Evolutionary conservation across 2,329 filamentous ascomycete species (phyloP).

Genomic region (Leptographium wingfieldii): DNA sequence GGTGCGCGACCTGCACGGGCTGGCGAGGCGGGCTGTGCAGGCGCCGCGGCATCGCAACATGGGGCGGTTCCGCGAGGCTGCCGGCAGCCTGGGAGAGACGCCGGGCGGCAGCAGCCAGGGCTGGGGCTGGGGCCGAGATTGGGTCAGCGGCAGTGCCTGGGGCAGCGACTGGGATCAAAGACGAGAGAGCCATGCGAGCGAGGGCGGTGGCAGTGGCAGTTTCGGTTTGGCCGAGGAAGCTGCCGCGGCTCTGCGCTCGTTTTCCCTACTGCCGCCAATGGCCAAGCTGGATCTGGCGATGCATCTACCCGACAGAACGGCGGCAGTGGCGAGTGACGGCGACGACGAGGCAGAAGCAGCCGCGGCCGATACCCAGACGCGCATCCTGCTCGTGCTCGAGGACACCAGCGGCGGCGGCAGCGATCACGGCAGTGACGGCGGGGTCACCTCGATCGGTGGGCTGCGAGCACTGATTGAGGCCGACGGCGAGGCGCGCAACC

Average conservation of each 20-base stretch:
- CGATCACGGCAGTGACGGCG: constrained; percentile 7
- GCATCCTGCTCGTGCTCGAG: constrained; percentile 25
- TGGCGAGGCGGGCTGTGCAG: constrained; percentile 16
- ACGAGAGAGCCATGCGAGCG: too few relatives aligned
- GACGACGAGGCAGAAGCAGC: constrained; percentile 8
- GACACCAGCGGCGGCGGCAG: constrained; percentile 18
- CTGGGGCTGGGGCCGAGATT: background rate
- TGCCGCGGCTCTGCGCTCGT: constrained; percentile 12
- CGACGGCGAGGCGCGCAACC: constrained; percentile 29
- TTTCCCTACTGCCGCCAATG: constrained; percentile 21
- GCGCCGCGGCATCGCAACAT: constrained; percentile 21
- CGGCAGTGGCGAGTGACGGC: background rate
- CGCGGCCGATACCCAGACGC: constrained; percentile 11
- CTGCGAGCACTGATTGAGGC: constrained; percentile 26
- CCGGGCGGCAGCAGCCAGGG: background rate
- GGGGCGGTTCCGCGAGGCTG: constrained; percentile 18
- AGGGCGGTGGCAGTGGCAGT: background rate
- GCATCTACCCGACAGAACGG: constrained; percentile 8
- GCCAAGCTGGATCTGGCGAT: constrained; percentile 14
- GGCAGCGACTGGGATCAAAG: too few relatives aligned
- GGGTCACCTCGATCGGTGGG: constrained; percentile 18
- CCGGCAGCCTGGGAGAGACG: background rate
- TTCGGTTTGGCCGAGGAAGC: constrained; percentile 5
- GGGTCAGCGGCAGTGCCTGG: constrained; percentile 6
- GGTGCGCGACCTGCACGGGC: constrained; percentile 33